Conservation (phyloP, 257 asterid genomes). For the Fraxinus excelsior region DNA sequence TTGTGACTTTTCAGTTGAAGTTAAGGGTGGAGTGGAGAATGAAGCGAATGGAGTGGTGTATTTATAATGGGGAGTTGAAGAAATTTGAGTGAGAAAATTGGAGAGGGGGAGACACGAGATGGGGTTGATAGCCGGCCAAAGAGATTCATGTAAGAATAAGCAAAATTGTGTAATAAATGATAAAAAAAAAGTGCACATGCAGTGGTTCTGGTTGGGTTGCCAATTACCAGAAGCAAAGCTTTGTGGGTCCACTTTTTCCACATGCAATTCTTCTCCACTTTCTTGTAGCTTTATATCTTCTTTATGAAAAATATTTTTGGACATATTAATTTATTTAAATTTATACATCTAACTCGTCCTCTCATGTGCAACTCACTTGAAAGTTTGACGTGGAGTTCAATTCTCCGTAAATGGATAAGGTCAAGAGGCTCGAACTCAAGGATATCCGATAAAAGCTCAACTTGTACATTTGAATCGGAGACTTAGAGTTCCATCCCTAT, state of each 20-base stretch:
- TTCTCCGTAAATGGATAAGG: too few species aligned
- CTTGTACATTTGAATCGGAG: neutral
- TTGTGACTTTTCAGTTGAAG: neutral
- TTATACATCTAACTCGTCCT: neutral
- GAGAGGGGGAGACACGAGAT: slow-evolving; percentile 16
- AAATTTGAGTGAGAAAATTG: neutral
- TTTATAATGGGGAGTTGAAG: slow-evolving; percentile 15
- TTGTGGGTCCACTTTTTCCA: slow-evolving; percentile 29
- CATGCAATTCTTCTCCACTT: slow-evolving; percentile 25
- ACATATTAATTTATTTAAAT: neutral
- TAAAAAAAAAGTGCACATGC: slow-evolving; percentile 28
- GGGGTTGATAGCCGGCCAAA: slow-evolving; percentile 25
- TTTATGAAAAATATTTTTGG: neutral
- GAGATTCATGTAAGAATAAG: neutral
- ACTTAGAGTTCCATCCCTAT: neutral
- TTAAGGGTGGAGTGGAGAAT: neutral
- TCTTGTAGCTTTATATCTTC: neutral
- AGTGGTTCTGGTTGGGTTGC: slow-evolving; percentile 22
- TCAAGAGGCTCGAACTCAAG: neutral
- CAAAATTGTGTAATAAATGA: neutral
- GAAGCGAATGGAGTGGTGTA: slow-evolving; percentile 1
- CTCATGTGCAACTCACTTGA: neutral
- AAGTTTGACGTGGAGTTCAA: neutral
- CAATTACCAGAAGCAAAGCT: slow-evolving; percentile 23
- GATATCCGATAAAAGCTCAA: neutral